These are phyloP conservation scores for Globisporangium canariense DNA, from an alignment of 352 stramenopile species.

Conservation along the genomic window DNA sequence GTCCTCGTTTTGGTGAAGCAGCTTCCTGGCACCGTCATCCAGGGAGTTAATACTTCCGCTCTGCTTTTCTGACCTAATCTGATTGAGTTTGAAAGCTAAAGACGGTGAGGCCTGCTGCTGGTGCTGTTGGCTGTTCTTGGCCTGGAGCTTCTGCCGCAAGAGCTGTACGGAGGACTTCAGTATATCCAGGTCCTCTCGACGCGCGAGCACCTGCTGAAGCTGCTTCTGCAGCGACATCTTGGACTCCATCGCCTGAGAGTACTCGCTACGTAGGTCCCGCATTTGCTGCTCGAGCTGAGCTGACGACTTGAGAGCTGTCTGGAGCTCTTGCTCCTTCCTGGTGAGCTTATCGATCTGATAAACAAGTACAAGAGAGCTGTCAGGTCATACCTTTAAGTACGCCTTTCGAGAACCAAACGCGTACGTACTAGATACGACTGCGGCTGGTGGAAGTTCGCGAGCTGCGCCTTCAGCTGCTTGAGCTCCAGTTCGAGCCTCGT, in stretches of 20 bases:
- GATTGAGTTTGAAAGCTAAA: background rate
- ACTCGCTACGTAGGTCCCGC: slow-evolving; percentile 42
- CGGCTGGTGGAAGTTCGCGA: slow-evolving; percentile 61
- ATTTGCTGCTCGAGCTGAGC: slow-evolving; percentile 36
- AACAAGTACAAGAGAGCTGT: background rate
- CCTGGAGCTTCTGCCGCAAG: slow-evolving; percentile 32
- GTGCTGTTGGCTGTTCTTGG: background rate
- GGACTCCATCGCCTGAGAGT: slow-evolving; percentile 28
- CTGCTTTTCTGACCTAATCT: background rate
- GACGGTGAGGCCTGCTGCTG: background rate
- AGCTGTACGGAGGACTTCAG: slow-evolving; percentile 57
- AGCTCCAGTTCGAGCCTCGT: slow-evolving; percentile 26
- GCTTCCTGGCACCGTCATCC: background rate
- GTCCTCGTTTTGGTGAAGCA: slow-evolving; percentile 3
- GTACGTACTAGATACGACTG: slow-evolving; percentile 63
- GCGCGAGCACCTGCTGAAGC: slow-evolving; percentile 60
- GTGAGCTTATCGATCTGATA: slow-evolving; percentile 63
- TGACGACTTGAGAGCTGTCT: slow-evolving; percentile 19
- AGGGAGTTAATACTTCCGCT: background rate
- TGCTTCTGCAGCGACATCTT: slow-evolving; percentile 58
- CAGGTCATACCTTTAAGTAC: background rate
- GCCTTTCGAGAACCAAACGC: background rate
- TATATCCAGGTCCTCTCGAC: slow-evolving; percentile 55
- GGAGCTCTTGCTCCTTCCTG: slow-evolving; percentile 41
- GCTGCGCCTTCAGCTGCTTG: slow-evolving; percentile 29